Percentiles rank a stretch among this genome's conserved stretches.
phyloP scores from a whole-genome alignment of 2,329 filamentous ascomycete species.

The Fonsecaea monophora region DNA sequence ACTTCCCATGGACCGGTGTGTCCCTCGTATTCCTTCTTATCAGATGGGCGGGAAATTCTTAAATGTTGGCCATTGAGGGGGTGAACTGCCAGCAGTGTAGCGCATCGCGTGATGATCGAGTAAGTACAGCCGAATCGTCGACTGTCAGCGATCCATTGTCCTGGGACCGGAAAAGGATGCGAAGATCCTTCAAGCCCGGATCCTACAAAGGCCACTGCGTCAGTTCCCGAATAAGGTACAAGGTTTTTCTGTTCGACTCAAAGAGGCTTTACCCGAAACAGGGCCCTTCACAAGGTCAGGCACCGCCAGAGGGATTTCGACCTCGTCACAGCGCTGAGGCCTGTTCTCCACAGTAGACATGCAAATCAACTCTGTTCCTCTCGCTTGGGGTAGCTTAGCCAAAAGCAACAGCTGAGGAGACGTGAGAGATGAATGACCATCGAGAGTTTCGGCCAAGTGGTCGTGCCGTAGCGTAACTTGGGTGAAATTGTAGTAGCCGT shows the following conservation, averaged over 20 bases:
- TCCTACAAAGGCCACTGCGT: not conserved
- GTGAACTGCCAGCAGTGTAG: not conserved
- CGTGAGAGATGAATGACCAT: not conserved
- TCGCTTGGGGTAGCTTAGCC: not conserved
- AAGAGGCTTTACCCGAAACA: not conserved
- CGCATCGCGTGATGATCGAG: not conserved
- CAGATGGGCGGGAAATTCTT: not conserved
- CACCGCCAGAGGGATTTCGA: not conserved
- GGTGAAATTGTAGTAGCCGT: not conserved
- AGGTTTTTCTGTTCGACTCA: not conserved
- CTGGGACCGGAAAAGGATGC: not conserved
- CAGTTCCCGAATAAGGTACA: not conserved
- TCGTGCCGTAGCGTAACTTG: not conserved
- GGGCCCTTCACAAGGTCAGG: not conserved
- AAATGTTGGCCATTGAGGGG: not conserved
- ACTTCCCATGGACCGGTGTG: slow-evolving; percentile 22
- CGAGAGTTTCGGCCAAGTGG: not conserved
- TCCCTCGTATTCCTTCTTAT: slow-evolving; percentile 13
- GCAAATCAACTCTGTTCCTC: not conserved
- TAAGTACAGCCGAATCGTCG: slow-evolving; percentile 2
- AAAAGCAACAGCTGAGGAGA: not conserved
- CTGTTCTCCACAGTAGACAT: not conserved
- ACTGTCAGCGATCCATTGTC: not conserved
- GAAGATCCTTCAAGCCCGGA: not conserved
- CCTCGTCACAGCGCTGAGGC: not conserved